Evolutionary conservation across 306 rosid genomes (phyloP).

Genomic region (Gleditsia sinensis): DNA sequence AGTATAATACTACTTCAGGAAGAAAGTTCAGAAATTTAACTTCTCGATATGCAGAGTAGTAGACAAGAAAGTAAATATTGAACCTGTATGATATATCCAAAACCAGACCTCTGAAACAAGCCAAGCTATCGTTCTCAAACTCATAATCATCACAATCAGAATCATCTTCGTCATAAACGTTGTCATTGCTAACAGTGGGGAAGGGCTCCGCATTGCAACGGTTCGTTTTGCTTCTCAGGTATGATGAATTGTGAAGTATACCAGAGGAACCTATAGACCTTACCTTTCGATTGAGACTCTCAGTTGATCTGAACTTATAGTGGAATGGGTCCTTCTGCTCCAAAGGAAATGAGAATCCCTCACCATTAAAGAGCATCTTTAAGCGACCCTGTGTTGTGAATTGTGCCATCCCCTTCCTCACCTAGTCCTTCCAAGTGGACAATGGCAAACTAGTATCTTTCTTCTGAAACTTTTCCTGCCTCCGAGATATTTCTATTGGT

Average conservation of each 20-base stretch:
- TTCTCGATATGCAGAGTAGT: neutral
- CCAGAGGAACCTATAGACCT: constrained; percentile 38
- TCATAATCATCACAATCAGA: constrained; percentile 33
- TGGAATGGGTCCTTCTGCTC: constrained; percentile 71
- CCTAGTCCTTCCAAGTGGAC: constrained; percentile 1
- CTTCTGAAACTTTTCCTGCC: neutral
- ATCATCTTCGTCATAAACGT: constrained; percentile 37
- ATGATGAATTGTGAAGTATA: constrained; percentile 42
- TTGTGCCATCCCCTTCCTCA: constrained; percentile 57
- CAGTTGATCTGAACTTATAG: constrained; percentile 47
- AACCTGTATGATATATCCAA: constrained; percentile 96
- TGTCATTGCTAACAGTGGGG: constrained; percentile 44
- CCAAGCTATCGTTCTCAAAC: constrained; percentile 61
- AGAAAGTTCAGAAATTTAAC: neutral
- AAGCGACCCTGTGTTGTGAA: constrained; percentile 66
- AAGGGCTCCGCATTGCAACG: constrained; percentile 52
- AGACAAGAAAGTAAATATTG: constrained; percentile 18
- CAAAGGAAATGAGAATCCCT: constrained; percentile 49
- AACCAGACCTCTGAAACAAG: constrained; percentile 90
- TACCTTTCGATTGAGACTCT: constrained; percentile 46
- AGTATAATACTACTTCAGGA: neutral
- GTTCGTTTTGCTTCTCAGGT: constrained; percentile 37
- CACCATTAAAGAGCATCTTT: constrained; percentile 65
- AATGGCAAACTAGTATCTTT: constrained; percentile 24
- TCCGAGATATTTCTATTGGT: constrained; percentile 26